A percentile compares a stretch with the other conserved stretches of the same genome.
Evolutionary conservation across 2,329 filamentous ascomycete genomes (phyloP).

Genomic region (Curvularia sp.): DNA sequence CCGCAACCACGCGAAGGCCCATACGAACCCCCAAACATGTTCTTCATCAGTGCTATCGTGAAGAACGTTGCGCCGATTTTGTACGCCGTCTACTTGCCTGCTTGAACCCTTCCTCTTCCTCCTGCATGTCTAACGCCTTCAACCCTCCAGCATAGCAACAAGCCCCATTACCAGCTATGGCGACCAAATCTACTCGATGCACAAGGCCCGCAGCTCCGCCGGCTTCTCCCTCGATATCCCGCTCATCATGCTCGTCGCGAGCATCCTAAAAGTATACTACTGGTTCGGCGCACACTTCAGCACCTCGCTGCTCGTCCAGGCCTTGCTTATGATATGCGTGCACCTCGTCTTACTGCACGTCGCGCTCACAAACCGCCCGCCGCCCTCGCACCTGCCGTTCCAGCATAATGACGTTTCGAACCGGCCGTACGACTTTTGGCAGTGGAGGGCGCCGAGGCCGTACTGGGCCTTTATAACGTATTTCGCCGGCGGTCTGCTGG

Average conservation of each 20-base stretch:
- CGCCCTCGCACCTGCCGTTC: constrained; percentile 64
- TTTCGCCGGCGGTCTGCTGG: constrained; percentile 67
- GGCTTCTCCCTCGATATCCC: constrained; percentile 73
- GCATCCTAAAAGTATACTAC: constrained; percentile 70
- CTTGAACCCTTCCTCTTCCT: constrained; percentile 6
- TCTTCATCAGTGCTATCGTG: constrained; percentile 46
- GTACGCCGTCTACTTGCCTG: constrained; percentile 45
- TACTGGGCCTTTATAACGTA: constrained; percentile 82
- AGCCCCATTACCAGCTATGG: constrained; percentile 71
- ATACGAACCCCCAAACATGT: constrained; percentile 34
- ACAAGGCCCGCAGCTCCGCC: constrained; percentile 64
- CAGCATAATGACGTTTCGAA: constrained; percentile 57
- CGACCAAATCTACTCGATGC: constrained; percentile 71
- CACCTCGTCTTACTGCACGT: constrained; percentile 67
- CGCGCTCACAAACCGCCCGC: constrained; percentile 64
- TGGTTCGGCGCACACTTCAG: constrained; percentile 70
- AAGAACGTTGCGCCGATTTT: constrained; percentile 51
- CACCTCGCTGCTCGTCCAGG: constrained; percentile 65
- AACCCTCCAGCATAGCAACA: constrained; percentile 62
- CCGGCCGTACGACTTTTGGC: constrained; percentile 81
- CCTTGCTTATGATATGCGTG: constrained; percentile 65
- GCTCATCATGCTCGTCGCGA: constrained; percentile 71
- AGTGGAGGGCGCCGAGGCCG: constrained; percentile 76
- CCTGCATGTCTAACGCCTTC: neutral
- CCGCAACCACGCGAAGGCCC: neutral